Evolutionary conservation across 805 yeast genomes (phyloP), one percentile per base, ranked within the genome.

Genomic region (Ascoidea asiatica): DNA sequence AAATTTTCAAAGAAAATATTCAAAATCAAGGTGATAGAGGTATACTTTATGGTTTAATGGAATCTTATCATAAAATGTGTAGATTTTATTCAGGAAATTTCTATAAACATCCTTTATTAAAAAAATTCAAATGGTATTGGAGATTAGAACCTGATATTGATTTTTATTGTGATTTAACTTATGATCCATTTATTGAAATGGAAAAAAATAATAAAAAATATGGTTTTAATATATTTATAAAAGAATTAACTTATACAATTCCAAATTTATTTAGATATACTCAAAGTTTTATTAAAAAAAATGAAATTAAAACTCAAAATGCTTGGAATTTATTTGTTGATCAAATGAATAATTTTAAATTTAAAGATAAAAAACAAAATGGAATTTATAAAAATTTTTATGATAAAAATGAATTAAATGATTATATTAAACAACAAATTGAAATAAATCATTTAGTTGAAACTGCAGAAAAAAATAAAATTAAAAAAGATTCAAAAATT

Each of bases 121-220:
- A 62, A 43, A 71, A 77, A 48, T 70, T 77, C 45, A 87, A 88
- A 49, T 90, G 95, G 94, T 90, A 88, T 63, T 89, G 97, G 96
- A 71, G 97, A 45, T 87, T 92, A 11, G 98, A 92, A 60, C 97
- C 97, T 3, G 82, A 82, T 51, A 92, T 90, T 38, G 80, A 84
- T 51, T 87, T 86, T 57, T 87, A 71, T 58, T 90, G 98, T 62
- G 97, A 90, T 59, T 61, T 88, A 44, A 81, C 95, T 0, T 87
- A 89, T 62, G 97, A 90, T 62, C 95, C 96, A 13, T 92, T 90
- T 56, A 52, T 70, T 15, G 86, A 82, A 54, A 87, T 90, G 97
- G 73, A 73, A 43, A 67, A 65, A 42, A 55, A 58, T 47, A 73
- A 75, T 40, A 89, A 89, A 61, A 74, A 72, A 52, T 89, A 89